phyloP scores from a whole-genome alignment of 1,139 yeast species.

The Saccharomyces hybrid region DNA sequence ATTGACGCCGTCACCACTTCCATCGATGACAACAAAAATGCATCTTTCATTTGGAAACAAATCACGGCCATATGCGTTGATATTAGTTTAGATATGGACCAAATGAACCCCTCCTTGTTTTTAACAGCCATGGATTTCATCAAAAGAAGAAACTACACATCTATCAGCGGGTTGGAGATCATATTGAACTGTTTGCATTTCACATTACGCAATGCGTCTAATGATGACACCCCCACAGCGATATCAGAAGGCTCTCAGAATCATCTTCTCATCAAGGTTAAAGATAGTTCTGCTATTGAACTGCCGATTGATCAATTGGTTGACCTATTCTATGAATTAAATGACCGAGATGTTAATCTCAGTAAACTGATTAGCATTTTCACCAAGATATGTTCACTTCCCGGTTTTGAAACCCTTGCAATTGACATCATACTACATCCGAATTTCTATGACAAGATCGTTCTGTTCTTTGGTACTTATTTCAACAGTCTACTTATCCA shows the following conservation, averaged over 20 bases:
- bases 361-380: slow-evolving; percentile 24
- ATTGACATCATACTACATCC: slow-evolving; percentile 14
- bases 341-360: slow-evolving; percentile 21
- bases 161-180: slow-evolving; percentile 4
- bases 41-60: slow-evolving; percentile 2
- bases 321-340: slow-evolving; percentile 16
- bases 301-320: slow-evolving; percentile 10
- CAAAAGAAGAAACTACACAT: slow-evolving; percentile 1
- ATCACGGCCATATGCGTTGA: slow-evolving; percentile 1
- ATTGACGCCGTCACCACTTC: background rate
- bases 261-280: slow-evolving; percentile 1
- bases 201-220: background rate
- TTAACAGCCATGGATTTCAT: slow-evolving; percentile 1
- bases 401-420: slow-evolving; percentile 17
- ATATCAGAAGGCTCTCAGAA: slow-evolving; percentile 3
- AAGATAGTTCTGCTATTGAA: background rate
- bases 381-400: slow-evolving; percentile 20
- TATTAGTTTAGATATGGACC: slow-evolving; percentile 1
- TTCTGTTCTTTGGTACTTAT: slow-evolving; percentile 23
- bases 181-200: slow-evolving; percentile 5
- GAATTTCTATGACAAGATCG: slow-evolving; percentile 16
- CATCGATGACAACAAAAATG: slow-evolving; percentile 1
- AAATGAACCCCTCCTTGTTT: slow-evolving; percentile 1
- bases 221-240: background rate
- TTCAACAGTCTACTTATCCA: slow-evolving; percentile 29